Evolutionary conservation across 345 rosid species (phyloP).

Genomic region (Populus simonii): DNA sequence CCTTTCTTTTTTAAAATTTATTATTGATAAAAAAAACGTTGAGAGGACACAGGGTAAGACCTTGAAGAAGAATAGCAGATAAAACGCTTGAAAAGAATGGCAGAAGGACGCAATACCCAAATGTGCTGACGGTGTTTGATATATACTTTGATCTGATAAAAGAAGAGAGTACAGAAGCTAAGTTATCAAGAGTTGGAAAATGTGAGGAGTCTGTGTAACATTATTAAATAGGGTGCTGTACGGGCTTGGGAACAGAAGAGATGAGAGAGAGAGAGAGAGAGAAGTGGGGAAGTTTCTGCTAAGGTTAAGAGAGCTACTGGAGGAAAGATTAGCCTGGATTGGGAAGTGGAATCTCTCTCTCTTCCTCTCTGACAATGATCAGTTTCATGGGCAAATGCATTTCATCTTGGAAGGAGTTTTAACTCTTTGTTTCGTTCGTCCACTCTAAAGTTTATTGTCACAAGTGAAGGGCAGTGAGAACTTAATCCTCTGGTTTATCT

Average conservation of each 20-base stretch:
- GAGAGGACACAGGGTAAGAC: no score
- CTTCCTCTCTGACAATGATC: slow-evolving; percentile 4
- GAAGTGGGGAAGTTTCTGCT: slow-evolving; percentile 32
- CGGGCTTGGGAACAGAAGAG: slow-evolving; percentile 82
- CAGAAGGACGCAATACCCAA: not conserved
- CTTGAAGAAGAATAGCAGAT: not conserved
- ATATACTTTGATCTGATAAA: not conserved
- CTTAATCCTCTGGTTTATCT: no score
- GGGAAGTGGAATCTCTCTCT: slow-evolving; percentile 22
- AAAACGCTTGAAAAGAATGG: not conserved
- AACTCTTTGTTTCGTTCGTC: slow-evolving; percentile 1
- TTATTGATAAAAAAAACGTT: no score
- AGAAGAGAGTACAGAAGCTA: slow-evolving; percentile 26
- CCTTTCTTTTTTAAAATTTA: no score
- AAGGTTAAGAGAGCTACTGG: slow-evolving; percentile 20
- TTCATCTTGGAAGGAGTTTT: not conserved
- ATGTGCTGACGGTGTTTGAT: not conserved
- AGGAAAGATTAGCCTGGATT: slow-evolving; percentile 16
- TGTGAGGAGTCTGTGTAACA: slow-evolving; percentile 36
- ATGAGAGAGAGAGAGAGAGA: slow-evolving; percentile 46
- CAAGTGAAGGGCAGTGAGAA: not conserved
- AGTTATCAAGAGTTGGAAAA: slow-evolving; percentile 49
- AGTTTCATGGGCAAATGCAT: slow-evolving; percentile 11
- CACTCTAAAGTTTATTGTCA: not conserved
- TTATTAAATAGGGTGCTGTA: slow-evolving; percentile 42